phyloP scores from a whole-genome alignment of 2,329 filamentous ascomycete species.

The Fusarium penzigii region DNA sequence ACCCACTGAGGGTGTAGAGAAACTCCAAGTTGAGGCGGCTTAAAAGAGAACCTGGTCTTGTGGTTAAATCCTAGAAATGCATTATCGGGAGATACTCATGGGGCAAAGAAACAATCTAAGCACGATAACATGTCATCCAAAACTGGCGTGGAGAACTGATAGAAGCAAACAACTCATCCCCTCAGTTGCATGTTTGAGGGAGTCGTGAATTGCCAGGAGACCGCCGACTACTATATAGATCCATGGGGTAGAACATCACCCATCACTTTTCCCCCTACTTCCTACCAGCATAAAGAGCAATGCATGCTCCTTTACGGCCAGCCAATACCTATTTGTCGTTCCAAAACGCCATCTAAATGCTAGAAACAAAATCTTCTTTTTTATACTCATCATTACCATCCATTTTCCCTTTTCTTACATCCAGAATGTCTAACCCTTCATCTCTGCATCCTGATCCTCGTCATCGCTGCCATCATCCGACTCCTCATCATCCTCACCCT shows the following conservation, averaged over 20 bases:
- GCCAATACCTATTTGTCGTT: conserved; percentile 20
- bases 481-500: conserved; percentile 56
- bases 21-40: conserved; percentile 66
- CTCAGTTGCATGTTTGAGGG: neutral
- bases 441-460: conserved; percentile 58
- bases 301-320: conserved; percentile 18
- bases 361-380: neutral
- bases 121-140: conserved; percentile 4
- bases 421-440: conserved; percentile 44
- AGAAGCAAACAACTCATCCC: too few species aligned
- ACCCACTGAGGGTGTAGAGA: conserved; percentile 64
- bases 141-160: neutral
- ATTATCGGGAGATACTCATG: conserved; percentile 27
- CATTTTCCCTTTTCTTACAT: conserved; percentile 15
- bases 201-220: neutral
- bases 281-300: conserved; percentile 1
- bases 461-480: conserved; percentile 56
- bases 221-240: conserved; percentile 23
- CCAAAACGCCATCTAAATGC: conserved; percentile 30
- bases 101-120: conserved; percentile 10
- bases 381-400: conserved; percentile 10
- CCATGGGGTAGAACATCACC: conserved; percentile 2
- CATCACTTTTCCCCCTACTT: neutral
- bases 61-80: conserved; percentile 7
- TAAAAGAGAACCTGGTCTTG: conserved; percentile 5